phyloP scores from a whole-genome alignment of 257 asterid genomes.

The Voacanga thouarsii region DNA sequence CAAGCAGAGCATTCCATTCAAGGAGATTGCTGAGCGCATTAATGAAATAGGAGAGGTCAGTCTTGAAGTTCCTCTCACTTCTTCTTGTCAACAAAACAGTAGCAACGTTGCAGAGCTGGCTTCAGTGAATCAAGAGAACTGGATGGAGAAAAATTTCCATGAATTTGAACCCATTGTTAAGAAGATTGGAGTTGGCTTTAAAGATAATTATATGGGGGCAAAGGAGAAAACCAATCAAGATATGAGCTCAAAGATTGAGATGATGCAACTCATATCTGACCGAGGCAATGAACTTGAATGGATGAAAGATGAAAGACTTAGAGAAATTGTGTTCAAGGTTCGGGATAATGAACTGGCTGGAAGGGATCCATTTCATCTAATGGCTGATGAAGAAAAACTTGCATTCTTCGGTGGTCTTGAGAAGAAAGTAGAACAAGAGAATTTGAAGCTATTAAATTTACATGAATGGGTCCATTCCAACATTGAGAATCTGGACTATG shows the following conservation, averaged over 20 bases:
- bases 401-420: constrained; percentile 82
- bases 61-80: constrained; percentile 32
- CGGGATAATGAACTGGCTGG: constrained; percentile 95
- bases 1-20: constrained; percentile 19
- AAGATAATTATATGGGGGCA: constrained; percentile 63
- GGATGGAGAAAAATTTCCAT: constrained; percentile 81
- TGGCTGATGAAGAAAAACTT: constrained; percentile 65
- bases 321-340: constrained; percentile 83
- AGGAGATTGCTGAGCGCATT: constrained; percentile 25
- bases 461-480: constrained; percentile 86
- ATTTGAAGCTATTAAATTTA: constrained; percentile 57
- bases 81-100: constrained; percentile 25
- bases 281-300: constrained; percentile 67
- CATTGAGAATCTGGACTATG: constrained; percentile 94
- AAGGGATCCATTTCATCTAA: constrained; percentile 82
- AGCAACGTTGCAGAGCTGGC: constrained; percentile 31
- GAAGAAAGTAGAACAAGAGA: constrained; percentile 79
- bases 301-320: constrained; percentile 89
- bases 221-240: constrained; percentile 60
- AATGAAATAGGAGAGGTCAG: constrained; percentile 22
- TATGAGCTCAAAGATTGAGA: constrained; percentile 33
- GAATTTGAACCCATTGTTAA: constrained; percentile 75
- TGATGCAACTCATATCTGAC: constrained; percentile 44
- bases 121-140: constrained; percentile 44
- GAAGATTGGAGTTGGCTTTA: constrained; percentile 68